Conservation (phyloP, 108 stramenopile species). For the Cyclotella baltica region DNA sequence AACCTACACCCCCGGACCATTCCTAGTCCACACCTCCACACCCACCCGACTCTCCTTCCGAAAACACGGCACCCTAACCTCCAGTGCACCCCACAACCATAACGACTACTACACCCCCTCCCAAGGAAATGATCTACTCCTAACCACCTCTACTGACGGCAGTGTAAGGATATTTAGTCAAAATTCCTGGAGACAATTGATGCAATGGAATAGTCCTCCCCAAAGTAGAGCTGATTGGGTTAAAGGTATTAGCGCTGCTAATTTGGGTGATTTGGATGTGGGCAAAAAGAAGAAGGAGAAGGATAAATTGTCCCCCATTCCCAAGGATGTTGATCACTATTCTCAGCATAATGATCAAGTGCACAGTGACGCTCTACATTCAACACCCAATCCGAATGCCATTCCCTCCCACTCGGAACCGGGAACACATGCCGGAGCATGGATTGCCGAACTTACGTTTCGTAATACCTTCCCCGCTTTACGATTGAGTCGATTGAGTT, state of each 20-base stretch:
- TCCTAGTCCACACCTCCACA: conserved; percentile 72
- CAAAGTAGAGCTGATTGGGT: conserved; percentile 85
- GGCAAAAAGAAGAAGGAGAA: conserved; percentile 27
- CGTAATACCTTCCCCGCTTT: conserved; percentile 82
- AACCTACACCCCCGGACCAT: conserved; percentile 85
- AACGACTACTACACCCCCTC: conserved; percentile 17
- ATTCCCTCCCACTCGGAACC: conserved; percentile 62
- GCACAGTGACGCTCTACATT: conserved; percentile 19
- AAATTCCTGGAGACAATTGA: conserved; percentile 76
- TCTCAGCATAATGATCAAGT: conserved; percentile 14
- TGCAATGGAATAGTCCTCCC: conserved; percentile 80
- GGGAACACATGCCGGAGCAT: conserved; percentile 77
- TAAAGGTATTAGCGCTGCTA: conserved; percentile 72
- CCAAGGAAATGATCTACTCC: conserved; percentile 83
- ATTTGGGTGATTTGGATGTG: conserved; percentile 86
- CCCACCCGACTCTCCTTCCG: conserved; percentile 84
- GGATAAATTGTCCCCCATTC: conserved; percentile 24
- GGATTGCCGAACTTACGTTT: conserved; percentile 88
- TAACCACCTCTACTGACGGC: conserved; percentile 69
- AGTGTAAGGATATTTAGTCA: conserved; percentile 79
- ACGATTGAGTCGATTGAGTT: conserved; percentile 77
- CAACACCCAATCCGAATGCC: conserved; percentile 31
- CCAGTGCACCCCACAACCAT: conserved; percentile 43
- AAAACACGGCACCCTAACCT: conserved; percentile 66
- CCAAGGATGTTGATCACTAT: conserved; percentile 21